phyloP scores from a whole-genome alignment of 495 filamentous ascomycete species.

The Glonium stellatum region DNA sequence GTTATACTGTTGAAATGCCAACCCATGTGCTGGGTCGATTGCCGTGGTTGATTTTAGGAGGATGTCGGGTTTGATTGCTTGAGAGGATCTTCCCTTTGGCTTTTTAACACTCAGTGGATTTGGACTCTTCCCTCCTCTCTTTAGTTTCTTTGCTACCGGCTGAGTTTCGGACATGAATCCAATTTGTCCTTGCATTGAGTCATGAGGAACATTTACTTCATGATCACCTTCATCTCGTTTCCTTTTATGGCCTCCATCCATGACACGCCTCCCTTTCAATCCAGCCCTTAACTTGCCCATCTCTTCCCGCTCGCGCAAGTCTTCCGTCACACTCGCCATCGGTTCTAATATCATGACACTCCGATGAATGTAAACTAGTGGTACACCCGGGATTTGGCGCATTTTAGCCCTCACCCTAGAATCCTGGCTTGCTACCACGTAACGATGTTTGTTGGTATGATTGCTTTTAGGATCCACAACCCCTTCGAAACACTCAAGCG shows the following conservation, averaged over 20 bases:
- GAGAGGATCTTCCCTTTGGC: constrained; percentile 45
- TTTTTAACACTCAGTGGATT: constrained; percentile 92
- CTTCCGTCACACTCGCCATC: constrained; percentile 60
- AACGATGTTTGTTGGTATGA: constrained; percentile 78
- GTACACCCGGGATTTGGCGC: constrained; percentile 62
- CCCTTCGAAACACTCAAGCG: constrained; percentile 68
- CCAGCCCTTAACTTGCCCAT: constrained; percentile 67
- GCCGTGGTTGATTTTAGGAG: no score
- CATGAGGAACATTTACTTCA: constrained; percentile 34
- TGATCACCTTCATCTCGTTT: constrained; percentile 46
- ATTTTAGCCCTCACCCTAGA: constrained; percentile 49
- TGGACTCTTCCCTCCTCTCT: constrained; percentile 67
- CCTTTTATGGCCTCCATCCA: constrained; percentile 36
- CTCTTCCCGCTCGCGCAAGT: constrained; percentile 61
- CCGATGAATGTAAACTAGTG: constrained; percentile 68
- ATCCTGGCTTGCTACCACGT: constrained; percentile 76
- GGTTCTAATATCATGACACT: constrained; percentile 89
- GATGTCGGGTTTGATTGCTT: no score
- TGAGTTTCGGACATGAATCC: constrained; percentile 3
- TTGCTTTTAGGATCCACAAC: constrained; percentile 68
- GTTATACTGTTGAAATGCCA: no score
- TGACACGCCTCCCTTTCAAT: constrained; percentile 45
- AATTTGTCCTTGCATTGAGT: constrained; percentile 1
- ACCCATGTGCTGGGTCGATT: no score
- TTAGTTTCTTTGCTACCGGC: constrained; percentile 54